Base-by-base conservation (phyloP, 2,329 filamentous ascomycete genomes). In the Cladophialophora yegresii region DNA sequence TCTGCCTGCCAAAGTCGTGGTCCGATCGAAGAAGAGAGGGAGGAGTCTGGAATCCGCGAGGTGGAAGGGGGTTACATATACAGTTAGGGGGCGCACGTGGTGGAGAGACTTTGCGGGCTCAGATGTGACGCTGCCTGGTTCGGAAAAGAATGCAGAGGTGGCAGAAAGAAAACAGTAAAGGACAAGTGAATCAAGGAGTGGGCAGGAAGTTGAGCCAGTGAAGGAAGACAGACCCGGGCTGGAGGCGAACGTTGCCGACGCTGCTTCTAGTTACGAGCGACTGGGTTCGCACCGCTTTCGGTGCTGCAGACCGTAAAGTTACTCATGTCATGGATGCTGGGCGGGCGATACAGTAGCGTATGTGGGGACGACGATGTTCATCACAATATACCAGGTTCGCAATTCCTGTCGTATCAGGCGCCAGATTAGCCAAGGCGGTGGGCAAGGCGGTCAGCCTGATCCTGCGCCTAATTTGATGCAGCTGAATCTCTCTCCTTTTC, bases 281-380 rank as follows among this genome's bases (percentile, higher is more conserved):
- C 55, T 54, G 32, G 30, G 12, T 43, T n/a, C 5, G 26, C 49
- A 50, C 12, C 20, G n/a, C 22, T 51, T 51, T 20, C 22, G 47
- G 47, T n/a, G 47, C 47, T 51, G 47, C 47, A 51, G 47, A 51
- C 26, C 13, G 47, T 16, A 33, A 54, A 54, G 51, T 32, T 20
- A 22, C 51, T 33, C 26, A 28, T 28, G 26, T 28, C 26, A 28
- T 28, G 23, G 23, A 7, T 66, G 57, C 61, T 64, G 47, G 51
- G 58, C 59, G 32, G 57, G 61, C 60, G 61, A 64, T 64, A n/a
- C n/a, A n/a, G n/a, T n/a, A 51, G 66, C 66, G 63, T 68, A 68
- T 68, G 66, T 68, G 66, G 66, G 63, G 66, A 59, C 57, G 57
- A 53, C 33, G 57, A 51, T 8, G 30, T 50, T 51, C 20, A 40